Evolutionary conservation across 176 grass and related monocot genomes (phyloP).

Genomic region (Raddia guianensis): DNA sequence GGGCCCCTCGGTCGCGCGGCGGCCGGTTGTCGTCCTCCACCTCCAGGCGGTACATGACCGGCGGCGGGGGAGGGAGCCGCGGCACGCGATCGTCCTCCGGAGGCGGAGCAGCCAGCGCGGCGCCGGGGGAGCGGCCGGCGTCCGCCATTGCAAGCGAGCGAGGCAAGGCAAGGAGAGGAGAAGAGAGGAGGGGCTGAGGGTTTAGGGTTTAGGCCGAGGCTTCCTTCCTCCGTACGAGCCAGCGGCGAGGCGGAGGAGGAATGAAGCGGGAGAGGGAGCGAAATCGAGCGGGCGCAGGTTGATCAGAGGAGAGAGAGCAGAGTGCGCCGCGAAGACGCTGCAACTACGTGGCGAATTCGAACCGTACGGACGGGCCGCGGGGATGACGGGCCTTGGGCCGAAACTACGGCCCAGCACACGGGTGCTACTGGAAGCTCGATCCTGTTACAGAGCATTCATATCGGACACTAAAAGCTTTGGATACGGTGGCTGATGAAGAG

Average conservation of each 20-base stretch:
- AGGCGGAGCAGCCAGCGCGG: neutral
- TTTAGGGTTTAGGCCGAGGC: neutral
- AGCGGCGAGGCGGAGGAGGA: neutral
- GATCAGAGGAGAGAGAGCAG: neutral
- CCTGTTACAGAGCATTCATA: neutral
- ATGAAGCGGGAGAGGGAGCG: neutral
- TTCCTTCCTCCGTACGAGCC: no score
- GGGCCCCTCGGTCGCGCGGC: constrained; percentile 34
- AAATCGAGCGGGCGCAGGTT: neutral
- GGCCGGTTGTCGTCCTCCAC: neutral
- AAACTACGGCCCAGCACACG: no score
- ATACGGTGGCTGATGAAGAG: no score
- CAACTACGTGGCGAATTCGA: neutral
- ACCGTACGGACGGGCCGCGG: no score
- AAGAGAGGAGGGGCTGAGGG: neutral
- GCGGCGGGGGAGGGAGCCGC: constrained; percentile 41
- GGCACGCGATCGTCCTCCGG: constrained; percentile 35
- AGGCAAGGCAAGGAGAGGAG: neutral
- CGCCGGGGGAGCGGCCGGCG: neutral
- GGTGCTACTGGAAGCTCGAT: neutral
- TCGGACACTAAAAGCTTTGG: no score
- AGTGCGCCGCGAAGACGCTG: neutral
- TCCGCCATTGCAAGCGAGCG: constrained; percentile 34
- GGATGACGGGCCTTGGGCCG: neutral
- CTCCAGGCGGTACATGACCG: constrained; percentile 32